Base-by-base conservation (phyloP, 352 stramenopile genomes). In the Phytophthora pseudosyringae region DNA sequence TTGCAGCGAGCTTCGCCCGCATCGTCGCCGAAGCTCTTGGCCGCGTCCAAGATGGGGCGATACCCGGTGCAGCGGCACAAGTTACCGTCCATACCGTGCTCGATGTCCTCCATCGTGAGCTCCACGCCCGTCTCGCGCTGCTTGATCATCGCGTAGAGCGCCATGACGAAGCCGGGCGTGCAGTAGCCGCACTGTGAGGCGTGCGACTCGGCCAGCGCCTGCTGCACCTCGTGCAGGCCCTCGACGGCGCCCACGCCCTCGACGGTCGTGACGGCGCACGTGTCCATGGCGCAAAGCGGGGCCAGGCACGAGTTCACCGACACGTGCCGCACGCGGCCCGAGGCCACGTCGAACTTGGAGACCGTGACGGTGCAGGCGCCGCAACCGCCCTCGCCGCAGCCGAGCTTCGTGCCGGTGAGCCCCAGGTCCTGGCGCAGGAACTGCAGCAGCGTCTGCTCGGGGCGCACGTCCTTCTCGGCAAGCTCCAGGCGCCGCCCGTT, bases 281-380 rank as follows among this genome's bases (percentile, higher is more conserved):
- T 64, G 64, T 97, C 89, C 71, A 96, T 86, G 7, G 86, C 80
- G 26, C 83, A 94, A 8, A 97, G 59, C 4, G 90, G 90, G 25
- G 83, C 76, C 49, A 98, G 73, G 63, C 92, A 98, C 15, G 90
- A 82, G 58, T 98, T 98, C 21, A 97, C 88, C 2, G 89, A 88
- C 35, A 83, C 57, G 47, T 97, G 88, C 29, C 72, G 73, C 63
- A 93, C 76, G 21, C 68, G 63, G 8, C 79, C 64, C 0, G 69
- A 55, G 26, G 65, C 51, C 7, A 77, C 58, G 59, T 93, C 78
- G 39, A 83, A 87, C 44, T 78, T 80, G 36, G 87, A 93, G 9
- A 98, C 73, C 78, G 98, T 97, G 44, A 99, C 95, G 6, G 93
- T 99, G 67, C 97, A 99, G 12, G 97, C 97, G 38, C 97, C 97